phyloP scores from a whole-genome alignment of 352 stramenopile species.

The Thraustotheca clavata region DNA sequence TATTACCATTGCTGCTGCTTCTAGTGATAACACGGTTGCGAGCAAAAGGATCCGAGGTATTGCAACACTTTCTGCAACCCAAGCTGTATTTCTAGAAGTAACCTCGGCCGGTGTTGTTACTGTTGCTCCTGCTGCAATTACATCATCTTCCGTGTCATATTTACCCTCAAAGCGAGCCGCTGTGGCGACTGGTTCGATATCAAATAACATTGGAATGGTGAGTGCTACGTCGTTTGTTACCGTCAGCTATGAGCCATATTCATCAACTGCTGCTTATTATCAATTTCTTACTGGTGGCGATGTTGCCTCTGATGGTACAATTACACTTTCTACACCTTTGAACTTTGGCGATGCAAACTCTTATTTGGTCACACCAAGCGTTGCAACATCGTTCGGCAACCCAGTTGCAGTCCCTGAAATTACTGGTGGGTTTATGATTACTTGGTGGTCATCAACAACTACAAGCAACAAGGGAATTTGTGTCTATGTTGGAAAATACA shows the following conservation, averaged over 20 bases:
- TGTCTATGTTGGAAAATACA: slow-evolving; percentile 33
- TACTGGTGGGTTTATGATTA: slow-evolving; percentile 44
- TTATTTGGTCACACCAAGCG: slow-evolving; percentile 16
- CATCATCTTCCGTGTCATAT: slow-evolving; percentile 18
- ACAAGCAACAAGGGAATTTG: slow-evolving; percentile 44
- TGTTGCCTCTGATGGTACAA: slow-evolving; percentile 27
- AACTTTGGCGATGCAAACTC: slow-evolving; percentile 33
- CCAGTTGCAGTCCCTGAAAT: slow-evolving; percentile 49
- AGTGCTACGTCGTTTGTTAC: slow-evolving; percentile 33
- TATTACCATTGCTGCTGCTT: slow-evolving; percentile 23
- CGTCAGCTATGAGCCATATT: slow-evolving; percentile 40
- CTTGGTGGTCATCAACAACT: slow-evolving; percentile 51
- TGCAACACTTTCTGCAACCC: slow-evolving; percentile 46
- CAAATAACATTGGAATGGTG: slow-evolving; percentile 37
- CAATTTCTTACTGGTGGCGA: slow-evolving; percentile 36
- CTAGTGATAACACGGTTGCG: slow-evolving; percentile 23
- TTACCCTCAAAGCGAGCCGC: slow-evolving; percentile 21
- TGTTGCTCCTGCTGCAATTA: slow-evolving; percentile 31
- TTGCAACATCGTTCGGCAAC: slow-evolving; percentile 47
- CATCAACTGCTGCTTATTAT: slow-evolving; percentile 12
- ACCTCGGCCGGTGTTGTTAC: slow-evolving; percentile 20
- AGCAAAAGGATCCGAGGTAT: slow-evolving; percentile 35
- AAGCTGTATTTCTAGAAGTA: slow-evolving; percentile 28
- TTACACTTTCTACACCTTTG: slow-evolving; percentile 24
- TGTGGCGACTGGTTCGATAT: slow-evolving; percentile 25